phyloP scores from a whole-genome alignment of 169 alveolate genomes.

The Plasmodium sp. region DNA sequence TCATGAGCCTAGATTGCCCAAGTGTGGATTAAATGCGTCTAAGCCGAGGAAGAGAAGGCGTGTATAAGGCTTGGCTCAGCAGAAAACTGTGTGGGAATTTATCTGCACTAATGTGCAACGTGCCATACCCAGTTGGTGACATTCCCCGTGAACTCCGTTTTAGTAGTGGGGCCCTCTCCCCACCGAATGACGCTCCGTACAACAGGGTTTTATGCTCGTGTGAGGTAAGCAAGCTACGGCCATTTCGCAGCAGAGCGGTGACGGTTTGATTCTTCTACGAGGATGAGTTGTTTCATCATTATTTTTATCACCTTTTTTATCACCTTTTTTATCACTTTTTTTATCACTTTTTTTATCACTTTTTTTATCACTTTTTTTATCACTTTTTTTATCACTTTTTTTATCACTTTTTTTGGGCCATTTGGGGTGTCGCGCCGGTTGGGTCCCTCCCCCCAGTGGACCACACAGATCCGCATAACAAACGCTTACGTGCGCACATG shows the following conservation, averaged over 20 bases:
- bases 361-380: neutral
- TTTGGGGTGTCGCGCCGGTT: neutral
- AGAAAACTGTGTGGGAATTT: neutral
- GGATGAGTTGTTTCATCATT: neutral
- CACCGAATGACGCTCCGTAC: neutral
- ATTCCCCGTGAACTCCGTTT: neutral
- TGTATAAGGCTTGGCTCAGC: slow-evolving; percentile 70
- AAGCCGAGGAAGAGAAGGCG: slow-evolving; percentile 89
- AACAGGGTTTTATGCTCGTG: neutral
- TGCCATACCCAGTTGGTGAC: neutral
- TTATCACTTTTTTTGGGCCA: neutral
- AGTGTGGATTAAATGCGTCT: slow-evolving; percentile 86
- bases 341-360: neutral
- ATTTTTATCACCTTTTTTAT: too few species aligned
- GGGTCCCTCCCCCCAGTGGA: neutral
- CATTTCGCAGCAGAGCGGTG: neutral
- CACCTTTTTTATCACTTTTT: neutral
- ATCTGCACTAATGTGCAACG: neutral
- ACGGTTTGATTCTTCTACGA: neutral
- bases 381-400: neutral
- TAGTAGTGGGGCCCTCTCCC: neutral
- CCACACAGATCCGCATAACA: neutral
- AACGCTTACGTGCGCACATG: neutral
- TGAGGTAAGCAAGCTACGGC: neutral
- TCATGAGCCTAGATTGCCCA: slow-evolving; percentile 91